Conservation (phyloP, 176 grass and related monocot genomes). For the Carex kokanica region DNA sequence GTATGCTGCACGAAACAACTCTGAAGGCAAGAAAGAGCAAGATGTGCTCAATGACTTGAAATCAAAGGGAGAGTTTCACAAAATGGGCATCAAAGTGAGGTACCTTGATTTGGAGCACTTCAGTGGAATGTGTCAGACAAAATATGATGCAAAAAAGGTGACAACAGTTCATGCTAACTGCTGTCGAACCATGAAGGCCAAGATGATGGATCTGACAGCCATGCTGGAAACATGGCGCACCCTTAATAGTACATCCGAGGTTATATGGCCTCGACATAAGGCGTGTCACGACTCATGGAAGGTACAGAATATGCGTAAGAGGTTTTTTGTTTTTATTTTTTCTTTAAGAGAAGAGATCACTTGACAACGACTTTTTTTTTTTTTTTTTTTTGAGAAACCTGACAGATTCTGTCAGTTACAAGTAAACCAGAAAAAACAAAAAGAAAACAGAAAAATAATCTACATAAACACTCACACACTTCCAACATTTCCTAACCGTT, state of each 20-base stretch:
- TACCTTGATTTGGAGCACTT: conserved; percentile 65
- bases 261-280: conserved; percentile 25
- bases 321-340: neutral
- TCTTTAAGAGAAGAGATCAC: neutral
- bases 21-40: conserved; percentile 63
- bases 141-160: conserved; percentile 43
- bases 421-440: too few relatives aligned
- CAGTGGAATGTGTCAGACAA: conserved; percentile 68
- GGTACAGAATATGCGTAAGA: neutral
- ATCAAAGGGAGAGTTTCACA: conserved; percentile 38
- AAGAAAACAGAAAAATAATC: too few relatives aligned
- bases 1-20: conserved; percentile 34
- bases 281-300: conserved; percentile 28
- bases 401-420: too few relatives aligned
- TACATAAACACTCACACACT: too few relatives aligned
- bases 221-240: conserved; percentile 28
- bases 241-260: conserved; percentile 17
- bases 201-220: conserved; percentile 53
- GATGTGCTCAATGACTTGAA: conserved; percentile 60
- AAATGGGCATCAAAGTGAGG: conserved; percentile 44
- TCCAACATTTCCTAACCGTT: too few relatives aligned
- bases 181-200: conserved; percentile 57
- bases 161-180: conserved; percentile 80
- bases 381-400: too few relatives aligned
- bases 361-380: too few relatives aligned